A percentile compares a stretch with the other conserved stretches of the same genome.
Conservation (phyloP, 257 asterid species). For the Coffea canephora region DNA sequence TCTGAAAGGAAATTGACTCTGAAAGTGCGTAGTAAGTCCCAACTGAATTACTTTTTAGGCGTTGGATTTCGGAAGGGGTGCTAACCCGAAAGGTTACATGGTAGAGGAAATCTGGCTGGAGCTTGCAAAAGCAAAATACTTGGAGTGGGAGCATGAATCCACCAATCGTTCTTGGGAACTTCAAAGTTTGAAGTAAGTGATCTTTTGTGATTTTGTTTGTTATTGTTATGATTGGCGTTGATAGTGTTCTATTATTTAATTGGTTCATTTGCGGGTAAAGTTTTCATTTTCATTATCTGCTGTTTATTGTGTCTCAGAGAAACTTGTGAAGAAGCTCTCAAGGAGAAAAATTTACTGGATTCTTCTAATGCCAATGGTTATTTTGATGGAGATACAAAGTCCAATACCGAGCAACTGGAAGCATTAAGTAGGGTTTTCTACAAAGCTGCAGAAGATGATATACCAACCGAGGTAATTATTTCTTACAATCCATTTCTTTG, state of each 20-base stretch:
- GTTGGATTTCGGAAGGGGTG: slow-evolving; percentile 74
- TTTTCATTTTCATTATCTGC: slow-evolving; percentile 17
- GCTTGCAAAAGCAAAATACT: slow-evolving; percentile 82
- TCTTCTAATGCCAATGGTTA: slow-evolving; percentile 46
- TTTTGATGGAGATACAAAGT: slow-evolving; percentile 36
- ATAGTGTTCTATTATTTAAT: slow-evolving; percentile 2
- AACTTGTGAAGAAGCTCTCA: slow-evolving; percentile 68
- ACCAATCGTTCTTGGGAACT: slow-evolving; percentile 69
- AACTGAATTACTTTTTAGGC: slow-evolving; percentile 42
- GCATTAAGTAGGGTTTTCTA: slow-evolving; percentile 52
- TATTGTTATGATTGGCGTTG: neutral
- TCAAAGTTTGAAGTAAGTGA: slow-evolving; percentile 58
- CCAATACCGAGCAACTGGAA: slow-evolving; percentile 43
- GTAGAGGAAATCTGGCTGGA: slow-evolving; percentile 94
- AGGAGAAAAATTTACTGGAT: slow-evolving; percentile 50
- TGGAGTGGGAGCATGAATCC: slow-evolving; percentile 75
- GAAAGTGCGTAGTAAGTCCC: neutral
- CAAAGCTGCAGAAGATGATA: slow-evolving; percentile 65
- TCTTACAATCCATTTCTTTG: slow-evolving; percentile 4
- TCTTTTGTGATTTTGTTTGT: slow-evolving; percentile 6
- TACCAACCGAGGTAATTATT: slow-evolving; percentile 57
- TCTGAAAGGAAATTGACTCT: neutral
- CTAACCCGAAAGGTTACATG: slow-evolving; percentile 68
- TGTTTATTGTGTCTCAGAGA: slow-evolving; percentile 41
- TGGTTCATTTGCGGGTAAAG: neutral